Base-by-base conservation (phyloP, 768 basidiomycete genomes). In the Mrakia gelida region DNA sequence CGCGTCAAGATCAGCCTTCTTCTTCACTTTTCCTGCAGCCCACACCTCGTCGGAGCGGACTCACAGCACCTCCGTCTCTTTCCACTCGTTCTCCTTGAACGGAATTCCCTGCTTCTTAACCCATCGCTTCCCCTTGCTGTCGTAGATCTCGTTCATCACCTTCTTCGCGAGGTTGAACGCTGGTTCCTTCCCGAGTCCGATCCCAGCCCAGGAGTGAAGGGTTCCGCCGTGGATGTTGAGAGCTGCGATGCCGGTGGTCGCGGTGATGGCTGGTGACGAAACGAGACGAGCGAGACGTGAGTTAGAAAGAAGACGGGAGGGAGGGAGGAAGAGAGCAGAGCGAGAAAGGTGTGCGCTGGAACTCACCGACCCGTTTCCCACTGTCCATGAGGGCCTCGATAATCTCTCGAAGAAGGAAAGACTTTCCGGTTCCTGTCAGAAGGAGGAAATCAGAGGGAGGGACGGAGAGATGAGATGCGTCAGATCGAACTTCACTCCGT, bases 231-330 rank as follows among this genome's bases (percentile, higher is more conserved):
- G 67, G 67, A 76, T 76, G 30, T 71, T 71, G 34, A 73, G n/a
- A n/a, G 71, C 30, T 45, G 59, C 26, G 34, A 76, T 76, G 9
- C 75, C 75, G 6, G 75, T 76, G 11, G 75, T 71, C 6, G 75
- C 75, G 13, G 75, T 76, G 30, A 76, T 65, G 16, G 75, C 75
- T 59, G 59, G 26, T 9, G 59, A 56, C 9, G 7, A 15, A 16
- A 52, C 16, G 49, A 52, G 18, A 18, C 11, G 49, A 52, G 49
- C 2, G 49, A 52, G 49, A 52, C 15, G 18, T 10, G 21, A 21
- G 18, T 4, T 52, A 52, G 15, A 16, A 21, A 52, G 49, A 52
- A 15, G 45, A 45, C 4, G 45, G 45, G 45, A 45, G 11, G 59
- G 59, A 28, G 54, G 18, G 23, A 56, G 16, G 54, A 26, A 21